Evolutionary conservation across 192 early-diverging fungal genomes (phyloP).

Genomic region (Pilobolus umbonatus): DNA sequence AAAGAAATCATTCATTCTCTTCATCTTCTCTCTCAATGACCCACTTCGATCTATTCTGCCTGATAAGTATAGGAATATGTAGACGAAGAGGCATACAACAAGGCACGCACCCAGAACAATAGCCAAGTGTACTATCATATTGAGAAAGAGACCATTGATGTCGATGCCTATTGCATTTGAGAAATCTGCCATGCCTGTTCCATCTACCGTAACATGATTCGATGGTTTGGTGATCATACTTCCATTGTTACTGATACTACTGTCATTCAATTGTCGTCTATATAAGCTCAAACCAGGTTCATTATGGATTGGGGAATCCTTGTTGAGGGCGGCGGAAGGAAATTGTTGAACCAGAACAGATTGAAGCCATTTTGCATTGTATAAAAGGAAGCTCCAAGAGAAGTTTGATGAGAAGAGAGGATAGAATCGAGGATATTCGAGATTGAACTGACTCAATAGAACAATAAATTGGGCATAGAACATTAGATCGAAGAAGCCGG

Average conservation of each 20-base stretch:
- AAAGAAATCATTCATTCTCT: constrained; percentile 8
- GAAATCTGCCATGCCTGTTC: constrained; percentile 31
- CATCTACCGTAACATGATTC: constrained; percentile 4
- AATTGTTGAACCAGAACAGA: background rate
- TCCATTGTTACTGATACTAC: no score
- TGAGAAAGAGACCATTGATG: constrained; percentile 21
- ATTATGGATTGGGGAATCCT: background rate
- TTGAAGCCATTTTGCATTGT: constrained; percentile 3
- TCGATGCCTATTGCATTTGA: constrained; percentile 23
- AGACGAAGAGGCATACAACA: constrained; percentile 12
- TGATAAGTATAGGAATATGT: constrained; percentile 1
- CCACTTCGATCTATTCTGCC: background rate
- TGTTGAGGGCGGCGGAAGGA: no score
- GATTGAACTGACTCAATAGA: constrained; percentile 37
- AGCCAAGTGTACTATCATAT: constrained; percentile 15
- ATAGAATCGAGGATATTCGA: constrained; percentile 46
- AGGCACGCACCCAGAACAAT: constrained; percentile 17
- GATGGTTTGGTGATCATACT: no score
- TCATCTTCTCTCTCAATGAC: background rate
- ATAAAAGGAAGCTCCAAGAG: constrained; percentile 36
- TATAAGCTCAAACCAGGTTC: background rate
- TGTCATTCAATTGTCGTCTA: constrained; percentile 6
- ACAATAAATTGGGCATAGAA: constrained; percentile 48
- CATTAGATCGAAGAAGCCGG: constrained; percentile 48
- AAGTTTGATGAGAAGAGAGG: constrained; percentile 42